Conservation (phyloP, 2,329 filamentous ascomycete genomes). For the Xylaria multiplex region DNA sequence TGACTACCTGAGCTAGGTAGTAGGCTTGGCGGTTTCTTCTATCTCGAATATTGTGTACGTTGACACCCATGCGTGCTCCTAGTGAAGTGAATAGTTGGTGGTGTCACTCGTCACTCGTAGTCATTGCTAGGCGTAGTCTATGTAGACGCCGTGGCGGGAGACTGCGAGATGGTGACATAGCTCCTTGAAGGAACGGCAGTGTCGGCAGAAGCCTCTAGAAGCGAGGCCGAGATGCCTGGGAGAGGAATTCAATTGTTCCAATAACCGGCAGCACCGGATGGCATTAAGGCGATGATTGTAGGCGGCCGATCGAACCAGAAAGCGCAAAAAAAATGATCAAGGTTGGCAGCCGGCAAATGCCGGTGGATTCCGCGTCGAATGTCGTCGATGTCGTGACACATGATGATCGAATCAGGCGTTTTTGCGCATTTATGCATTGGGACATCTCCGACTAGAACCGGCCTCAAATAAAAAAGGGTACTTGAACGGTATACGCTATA, state of each 20-base stretch:
- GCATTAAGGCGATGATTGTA: neutral
- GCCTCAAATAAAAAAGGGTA: neutral
- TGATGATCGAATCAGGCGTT: slow-evolving; percentile 34
- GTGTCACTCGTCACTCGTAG: neutral
- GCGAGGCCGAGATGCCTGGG: slow-evolving; percentile 16
- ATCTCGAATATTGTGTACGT: slow-evolving; percentile 1
- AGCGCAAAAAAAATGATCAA: slow-evolving; percentile 6
- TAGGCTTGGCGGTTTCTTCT: neutral
- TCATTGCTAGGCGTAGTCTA: neutral
- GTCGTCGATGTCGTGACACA: slow-evolving; percentile 33
- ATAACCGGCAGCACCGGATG: slow-evolving; percentile 27
- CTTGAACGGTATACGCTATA: too few relatives aligned
- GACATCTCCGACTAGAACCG: slow-evolving; percentile 12
- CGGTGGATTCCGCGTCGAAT: slow-evolving; percentile 25
- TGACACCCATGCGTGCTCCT: neutral
- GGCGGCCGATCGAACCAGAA: slow-evolving; percentile 7
- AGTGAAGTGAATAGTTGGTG: slow-evolving; percentile 5
- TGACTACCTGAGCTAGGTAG: neutral
- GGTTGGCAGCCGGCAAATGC: slow-evolving; percentile 28
- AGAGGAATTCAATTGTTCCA: neutral
- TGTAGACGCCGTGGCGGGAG: neutral
- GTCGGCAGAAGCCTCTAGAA: slow-evolving; percentile 23
- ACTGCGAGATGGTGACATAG: neutral
- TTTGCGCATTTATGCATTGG: slow-evolving; percentile 13
- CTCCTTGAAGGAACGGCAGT: neutral